phyloP scores from a whole-genome alignment of 2,329 filamentous ascomycete species.

The Chalara sp. region DNA sequence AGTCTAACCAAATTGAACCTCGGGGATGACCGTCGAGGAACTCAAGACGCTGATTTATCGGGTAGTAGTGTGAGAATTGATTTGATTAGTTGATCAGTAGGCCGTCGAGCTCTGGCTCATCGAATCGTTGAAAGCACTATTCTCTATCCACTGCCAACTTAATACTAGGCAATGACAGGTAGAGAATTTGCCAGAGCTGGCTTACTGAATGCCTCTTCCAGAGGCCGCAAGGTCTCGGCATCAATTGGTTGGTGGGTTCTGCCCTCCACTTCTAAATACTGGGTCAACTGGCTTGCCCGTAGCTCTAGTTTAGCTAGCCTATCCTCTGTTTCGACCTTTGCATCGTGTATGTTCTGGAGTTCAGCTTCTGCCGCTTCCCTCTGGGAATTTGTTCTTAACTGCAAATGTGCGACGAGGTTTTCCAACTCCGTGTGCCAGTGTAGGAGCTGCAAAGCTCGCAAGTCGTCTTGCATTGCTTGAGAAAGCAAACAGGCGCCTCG shows the following conservation, averaged over 20 bases:
- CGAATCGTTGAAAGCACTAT: too few species aligned
- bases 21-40: too few species aligned
- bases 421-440: conserved; percentile 8
- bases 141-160: conserved; percentile 4
- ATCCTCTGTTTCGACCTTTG: conserved; percentile 8
- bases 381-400: conserved; percentile 7
- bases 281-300: conserved; percentile 9
- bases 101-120: too few species aligned
- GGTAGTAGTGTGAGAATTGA: too few species aligned
- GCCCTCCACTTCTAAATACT: conserved; percentile 9
- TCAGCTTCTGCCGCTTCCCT: conserved; percentile 7
- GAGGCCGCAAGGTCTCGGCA: conserved; percentile 8
- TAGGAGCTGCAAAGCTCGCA: too few species aligned
- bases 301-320: conserved; percentile 8
- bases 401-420: conserved; percentile 8
- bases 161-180: conserved; percentile 5
- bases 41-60: too few species aligned
- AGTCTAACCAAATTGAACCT: too few species aligned
- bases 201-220: conserved; percentile 9
- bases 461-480: too few species aligned
- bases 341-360: conserved; percentile 6
- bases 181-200: conserved; percentile 6
- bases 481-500: too few species aligned
- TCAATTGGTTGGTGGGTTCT: conserved; percentile 11
- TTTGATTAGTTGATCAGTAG: too few species aligned